Base-by-base conservation (phyloP, 805 yeast species). In the Ogataea polymorpha region DNA sequence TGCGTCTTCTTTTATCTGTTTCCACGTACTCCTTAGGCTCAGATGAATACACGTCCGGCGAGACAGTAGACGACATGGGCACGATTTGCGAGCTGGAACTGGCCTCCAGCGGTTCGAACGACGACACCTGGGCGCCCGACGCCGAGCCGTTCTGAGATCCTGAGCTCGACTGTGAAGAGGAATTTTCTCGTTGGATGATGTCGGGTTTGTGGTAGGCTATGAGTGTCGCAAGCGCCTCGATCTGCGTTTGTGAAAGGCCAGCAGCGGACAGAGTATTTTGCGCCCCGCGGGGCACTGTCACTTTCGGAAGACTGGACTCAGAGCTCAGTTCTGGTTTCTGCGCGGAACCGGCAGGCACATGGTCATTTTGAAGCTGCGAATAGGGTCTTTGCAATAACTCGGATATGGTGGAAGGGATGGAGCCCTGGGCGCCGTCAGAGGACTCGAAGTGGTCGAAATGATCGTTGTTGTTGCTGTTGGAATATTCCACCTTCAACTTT, bases 1-100 rank as follows among this genome's bases (percentile, higher is more conserved):
- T 90, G 54, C 95, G 75, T 49, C 84, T 78, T 47, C 96, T 75
- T 65, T 87, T 91, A 56, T 85, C 93, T 32, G 72, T 74, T 44
- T 77, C 80, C 12, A 32, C 45, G 23, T 39, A 37, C 23, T 42
- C 41, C 29, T 38, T 27, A 24, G 42, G 31, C 16, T 36, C 46
- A 5, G 27, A 20, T 18, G 10, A 12, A 27, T 9, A 15, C 31
- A 34, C 46, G 28, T 46, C 49, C 10, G 49, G 40, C 23, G 40
- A 37, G 23, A 37, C 35, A 2, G 29, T 37, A 2, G 46, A 39
- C 11, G 46, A 34, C 13, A 28, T 23, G 4, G 45, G 25, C 3
- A 33, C n/a, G 14, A 46, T 39, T 2, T 48, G 40, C 11, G 49
- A 29, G 6, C 42, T 29, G 14, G 41, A 34, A 9, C 13, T 20